phyloP scores from a whole-genome alignment of 208 protist genomes.

The Wallacemonas sp. region DNA sequence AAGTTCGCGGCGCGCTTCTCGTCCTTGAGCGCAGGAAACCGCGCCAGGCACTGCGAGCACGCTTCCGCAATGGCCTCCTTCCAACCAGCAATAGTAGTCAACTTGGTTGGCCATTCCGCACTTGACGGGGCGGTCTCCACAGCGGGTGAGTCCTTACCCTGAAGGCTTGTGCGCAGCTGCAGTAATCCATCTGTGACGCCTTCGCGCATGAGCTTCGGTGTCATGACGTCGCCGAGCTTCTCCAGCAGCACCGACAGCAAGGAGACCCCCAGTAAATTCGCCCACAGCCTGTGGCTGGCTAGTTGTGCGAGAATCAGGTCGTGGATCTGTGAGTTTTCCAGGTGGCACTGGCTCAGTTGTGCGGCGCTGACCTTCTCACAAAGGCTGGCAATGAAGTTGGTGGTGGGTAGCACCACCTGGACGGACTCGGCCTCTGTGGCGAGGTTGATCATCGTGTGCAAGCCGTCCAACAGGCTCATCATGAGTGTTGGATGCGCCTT shows the following conservation, averaged over 20 bases:
- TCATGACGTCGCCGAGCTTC: constrained; percentile 64
- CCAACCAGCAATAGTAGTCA: not conserved
- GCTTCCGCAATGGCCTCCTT: not conserved
- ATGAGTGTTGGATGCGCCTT: constrained; percentile 44
- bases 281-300: constrained; percentile 20
- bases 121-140: not conserved
- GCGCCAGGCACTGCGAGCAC: not conserved
- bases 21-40: constrained; percentile 37
- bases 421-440: constrained; percentile 61
- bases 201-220: constrained; percentile 76
- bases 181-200: constrained; percentile 63
- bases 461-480: constrained; percentile 35
- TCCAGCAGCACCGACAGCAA: constrained; percentile 60
- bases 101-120: not conserved
- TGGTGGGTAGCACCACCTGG: constrained; percentile 27
- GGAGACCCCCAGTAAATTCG: constrained; percentile 53
- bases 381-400: constrained; percentile 57
- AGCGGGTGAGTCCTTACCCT: too few relatives aligned
- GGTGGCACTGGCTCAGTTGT: constrained; percentile 18
- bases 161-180: constrained; percentile 24
- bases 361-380: not conserved
- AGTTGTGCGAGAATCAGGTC: constrained; percentile 62
- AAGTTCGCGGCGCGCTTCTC: constrained; percentile 33
- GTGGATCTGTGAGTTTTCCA: constrained; percentile 37
- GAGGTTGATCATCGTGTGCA: constrained; percentile 58